Base-by-base conservation (phyloP, 1,284 basidiomycete genomes). In the Chiua sp. region DNA sequence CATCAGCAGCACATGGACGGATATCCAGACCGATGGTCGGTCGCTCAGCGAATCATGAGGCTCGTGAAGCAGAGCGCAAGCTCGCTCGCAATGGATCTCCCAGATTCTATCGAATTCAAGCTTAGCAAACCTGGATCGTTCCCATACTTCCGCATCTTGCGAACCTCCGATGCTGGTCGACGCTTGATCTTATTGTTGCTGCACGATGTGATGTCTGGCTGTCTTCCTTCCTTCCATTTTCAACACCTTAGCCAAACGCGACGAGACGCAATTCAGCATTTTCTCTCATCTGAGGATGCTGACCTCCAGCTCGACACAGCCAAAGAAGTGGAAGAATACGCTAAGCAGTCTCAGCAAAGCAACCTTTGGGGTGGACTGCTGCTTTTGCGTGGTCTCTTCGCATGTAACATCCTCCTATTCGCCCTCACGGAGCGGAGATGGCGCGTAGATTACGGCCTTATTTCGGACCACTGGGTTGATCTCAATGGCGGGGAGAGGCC, bases 11-110 rank as follows among this genome's bases (percentile, higher is more conserved):
- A 76, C 7, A 58, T 82, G 13, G 78, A 83, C 33, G 74, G 75
- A 51, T 72, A 76, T 35, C 80, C 80, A 3, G 69, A 80, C 61
- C 77, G 82, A 33, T 84, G 20, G 53, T 11, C 42, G n/a, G 10
- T 44, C 5, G 12, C 4, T 13, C 42, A 44, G 11, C 42, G 22
- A 44, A 22, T 82, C 2, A 64, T 83, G 7, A 28, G 48, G 8
- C 59, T 72, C 2, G 63, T 69, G 2, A 63, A 59, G 22, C 51
- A 48, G 3, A 62, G 66, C 50, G 60, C 63, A 4, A 12, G 20
- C 8, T 42, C 32, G 15, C 39, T 65, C 10, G 37, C 48, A 33
- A 32, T 47, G 4, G 46, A 47, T 15, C 39, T 44, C n/a, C 48
- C 62, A 72, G 32, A 50, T 12, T 28, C 72, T 55, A 42, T 47